Percentiles rank a stretch among this genome's conserved stretches.
Conservation (phyloP, 2,329 filamentous ascomycete species). For the Bipolaris zeicola region DNA sequence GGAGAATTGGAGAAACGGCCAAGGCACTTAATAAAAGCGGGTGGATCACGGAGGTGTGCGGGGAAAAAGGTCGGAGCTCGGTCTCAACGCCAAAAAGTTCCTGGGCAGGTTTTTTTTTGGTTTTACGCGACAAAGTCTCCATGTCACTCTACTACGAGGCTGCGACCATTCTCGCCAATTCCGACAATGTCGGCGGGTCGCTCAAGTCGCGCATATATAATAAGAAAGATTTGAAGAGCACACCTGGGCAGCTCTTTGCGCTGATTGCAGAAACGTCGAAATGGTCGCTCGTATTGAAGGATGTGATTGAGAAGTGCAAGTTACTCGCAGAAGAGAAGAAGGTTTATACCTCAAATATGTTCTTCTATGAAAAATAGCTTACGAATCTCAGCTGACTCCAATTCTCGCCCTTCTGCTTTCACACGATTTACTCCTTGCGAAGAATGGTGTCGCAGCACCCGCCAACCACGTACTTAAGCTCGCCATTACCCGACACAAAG, state of each 20-base stretch:
- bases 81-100: slow-evolving; percentile 12
- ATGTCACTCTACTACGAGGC: slow-evolving; percentile 98
- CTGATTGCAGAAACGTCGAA: slow-evolving; percentile 85
- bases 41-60: slow-evolving; percentile 8
- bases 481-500: slow-evolving; percentile 80
- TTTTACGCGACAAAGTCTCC: slow-evolving; percentile 16
- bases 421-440: slow-evolving; percentile 84
- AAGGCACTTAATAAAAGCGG: neutral
- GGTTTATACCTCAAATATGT: slow-evolving; percentile 55
- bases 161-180: slow-evolving; percentile 70
- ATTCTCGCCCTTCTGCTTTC: slow-evolving; percentile 78
- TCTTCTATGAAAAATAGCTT: slow-evolving; percentile 4
- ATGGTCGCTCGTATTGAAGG: slow-evolving; percentile 85
- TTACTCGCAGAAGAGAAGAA: slow-evolving; percentile 82
- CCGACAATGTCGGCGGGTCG: slow-evolving; percentile 73
- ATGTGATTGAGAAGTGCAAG: slow-evolving; percentile 82
- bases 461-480: slow-evolving; percentile 77
- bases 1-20: neutral
- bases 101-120: neutral
- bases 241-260: slow-evolving; percentile 83
- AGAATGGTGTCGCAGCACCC: slow-evolving; percentile 81
- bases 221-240: slow-evolving; percentile 74
- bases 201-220: slow-evolving; percentile 84
- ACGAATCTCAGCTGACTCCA: slow-evolving; percentile 70
- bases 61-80: slow-evolving; percentile 14